These are phyloP conservation scores for Lunasporangiospora selenospora DNA, from an alignment of 192 early-diverging fungal genomes.

Conservation along the genomic window DNA sequence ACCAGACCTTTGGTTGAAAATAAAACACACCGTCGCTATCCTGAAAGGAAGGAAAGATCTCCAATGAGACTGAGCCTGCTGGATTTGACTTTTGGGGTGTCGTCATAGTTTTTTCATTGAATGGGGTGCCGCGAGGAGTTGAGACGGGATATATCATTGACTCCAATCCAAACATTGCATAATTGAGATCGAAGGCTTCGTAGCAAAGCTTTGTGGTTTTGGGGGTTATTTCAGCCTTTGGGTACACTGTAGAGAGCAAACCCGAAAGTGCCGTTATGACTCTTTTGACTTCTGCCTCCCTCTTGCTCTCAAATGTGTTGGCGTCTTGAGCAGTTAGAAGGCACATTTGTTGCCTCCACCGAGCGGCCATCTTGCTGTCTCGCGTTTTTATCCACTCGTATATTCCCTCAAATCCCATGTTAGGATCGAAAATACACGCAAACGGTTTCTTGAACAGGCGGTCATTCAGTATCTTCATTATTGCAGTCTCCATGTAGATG, in stretches of 20 bases:
- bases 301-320: background rate
- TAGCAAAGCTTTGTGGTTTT: conserved; percentile 14
- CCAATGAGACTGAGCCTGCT: conserved; percentile 12
- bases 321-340: background rate
- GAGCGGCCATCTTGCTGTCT: conserved; percentile 7
- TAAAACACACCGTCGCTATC: background rate
- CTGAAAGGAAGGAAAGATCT: conserved; percentile 20
- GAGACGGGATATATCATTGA: conserved; percentile 5
- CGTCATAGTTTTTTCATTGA: conserved; percentile 8
- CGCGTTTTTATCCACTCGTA: conserved; percentile 6
- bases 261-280: background rate
- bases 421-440: conserved; percentile 14
- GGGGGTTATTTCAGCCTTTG: background rate
- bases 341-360: conserved; percentile 25
- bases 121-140: conserved; percentile 18
- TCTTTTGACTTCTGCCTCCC: background rate
- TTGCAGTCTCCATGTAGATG: conserved; percentile 17
- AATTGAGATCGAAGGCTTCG: conserved; percentile 13
- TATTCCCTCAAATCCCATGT: conserved; percentile 4
- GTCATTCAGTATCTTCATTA: conserved; percentile 7
- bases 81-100: conserved; percentile 22
- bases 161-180: conserved; percentile 20
- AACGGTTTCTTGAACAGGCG: conserved; percentile 9
- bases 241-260: conserved; percentile 12
- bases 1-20: conserved; percentile 20